These are phyloP conservation scores for Huntiella moniliformis DNA, from an alignment of 2,329 filamentous ascomycete species.

Conservation along the genomic window DNA sequence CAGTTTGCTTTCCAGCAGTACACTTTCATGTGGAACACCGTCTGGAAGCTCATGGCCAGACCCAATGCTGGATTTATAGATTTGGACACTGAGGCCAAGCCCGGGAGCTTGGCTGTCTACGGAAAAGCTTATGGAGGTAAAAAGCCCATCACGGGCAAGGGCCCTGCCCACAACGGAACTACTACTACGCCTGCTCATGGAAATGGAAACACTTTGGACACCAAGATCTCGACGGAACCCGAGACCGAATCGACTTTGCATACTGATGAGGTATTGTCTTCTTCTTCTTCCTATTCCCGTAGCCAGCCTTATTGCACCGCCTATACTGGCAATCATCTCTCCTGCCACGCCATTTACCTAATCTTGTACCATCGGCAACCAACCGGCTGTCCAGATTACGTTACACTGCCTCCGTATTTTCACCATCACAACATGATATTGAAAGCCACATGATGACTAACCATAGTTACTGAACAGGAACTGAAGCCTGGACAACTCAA, in stretches of 20 bases:
- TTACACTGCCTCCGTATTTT: no score
- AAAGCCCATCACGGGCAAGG: conserved; percentile 12
- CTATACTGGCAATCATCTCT: not conserved
- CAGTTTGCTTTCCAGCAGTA: conserved; percentile 12
- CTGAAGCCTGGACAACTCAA: conserved; percentile 10
- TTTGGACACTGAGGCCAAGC: conserved; percentile 4
- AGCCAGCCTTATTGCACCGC: not conserved
- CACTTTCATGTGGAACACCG: conserved; percentile 11
- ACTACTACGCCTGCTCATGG: conserved; percentile 8
- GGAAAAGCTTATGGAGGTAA: conserved; percentile 11
- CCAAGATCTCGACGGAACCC: conserved; percentile 2
- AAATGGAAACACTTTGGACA: conserved; percentile 9
- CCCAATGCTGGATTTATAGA: conserved; percentile 11
- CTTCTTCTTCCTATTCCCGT: not conserved
- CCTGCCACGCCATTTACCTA: not conserved
- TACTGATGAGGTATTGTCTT: conserved; percentile 8
- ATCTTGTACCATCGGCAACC: not conserved
- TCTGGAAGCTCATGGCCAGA: conserved; percentile 11
- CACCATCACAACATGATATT: no score
- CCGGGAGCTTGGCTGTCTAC: conserved; percentile 5
- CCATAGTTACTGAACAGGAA: conserved; percentile 2
- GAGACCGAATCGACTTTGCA: conserved; percentile 4
- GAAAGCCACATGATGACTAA: no score
- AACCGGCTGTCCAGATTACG: no score
- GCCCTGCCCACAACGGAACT: conserved; percentile 10